Evolutionary conservation across 2,329 filamentous ascomycete species (phyloP).

Genomic region (Aspergillus awamori): DNA sequence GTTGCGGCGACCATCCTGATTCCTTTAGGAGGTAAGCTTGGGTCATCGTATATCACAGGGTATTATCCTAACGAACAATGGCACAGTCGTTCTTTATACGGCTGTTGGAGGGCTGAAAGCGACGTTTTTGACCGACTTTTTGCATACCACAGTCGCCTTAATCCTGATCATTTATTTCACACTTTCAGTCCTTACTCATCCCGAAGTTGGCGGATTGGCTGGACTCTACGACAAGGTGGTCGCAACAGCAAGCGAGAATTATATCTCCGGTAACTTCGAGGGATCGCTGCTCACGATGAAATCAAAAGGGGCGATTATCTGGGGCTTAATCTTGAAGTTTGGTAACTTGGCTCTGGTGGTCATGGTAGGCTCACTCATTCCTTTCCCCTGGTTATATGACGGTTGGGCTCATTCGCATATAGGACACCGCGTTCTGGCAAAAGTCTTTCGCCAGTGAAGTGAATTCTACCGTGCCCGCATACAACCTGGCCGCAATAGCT

Average conservation of each 20-base stretch:
- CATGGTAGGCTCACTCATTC: constrained; percentile 40
- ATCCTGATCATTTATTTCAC: constrained; percentile 55
- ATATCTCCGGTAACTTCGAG: constrained; percentile 51
- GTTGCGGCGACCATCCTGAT: constrained; percentile 52
- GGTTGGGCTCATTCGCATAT: not conserved
- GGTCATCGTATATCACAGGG: not conserved
- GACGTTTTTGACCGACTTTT: constrained; percentile 53
- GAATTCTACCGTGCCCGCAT: constrained; percentile 51
- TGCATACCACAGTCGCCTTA: constrained; percentile 53
- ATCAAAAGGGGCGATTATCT: constrained; percentile 48
- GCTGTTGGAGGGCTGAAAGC: constrained; percentile 54
- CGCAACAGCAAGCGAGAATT: constrained; percentile 46
- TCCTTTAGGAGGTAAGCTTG: constrained; percentile 47
- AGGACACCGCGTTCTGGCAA: constrained; percentile 57
- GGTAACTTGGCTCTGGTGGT: constrained; percentile 54
- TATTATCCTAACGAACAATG: not conserved
- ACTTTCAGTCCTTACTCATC: constrained; percentile 47
- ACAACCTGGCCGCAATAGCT: constrained; percentile 50
- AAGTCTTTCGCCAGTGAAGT: constrained; percentile 56
- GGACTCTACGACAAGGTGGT: constrained; percentile 53
- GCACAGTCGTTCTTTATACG: constrained; percentile 51
- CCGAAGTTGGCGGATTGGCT: constrained; percentile 46
- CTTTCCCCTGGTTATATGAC: not conserved
- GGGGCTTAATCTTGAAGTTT: constrained; percentile 52
- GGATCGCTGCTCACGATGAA: constrained; percentile 55